These are phyloP conservation scores for Nemania bipapillata DNA, from an alignment of 2,329 filamentous ascomycete species.

Conservation along the genomic window DNA sequence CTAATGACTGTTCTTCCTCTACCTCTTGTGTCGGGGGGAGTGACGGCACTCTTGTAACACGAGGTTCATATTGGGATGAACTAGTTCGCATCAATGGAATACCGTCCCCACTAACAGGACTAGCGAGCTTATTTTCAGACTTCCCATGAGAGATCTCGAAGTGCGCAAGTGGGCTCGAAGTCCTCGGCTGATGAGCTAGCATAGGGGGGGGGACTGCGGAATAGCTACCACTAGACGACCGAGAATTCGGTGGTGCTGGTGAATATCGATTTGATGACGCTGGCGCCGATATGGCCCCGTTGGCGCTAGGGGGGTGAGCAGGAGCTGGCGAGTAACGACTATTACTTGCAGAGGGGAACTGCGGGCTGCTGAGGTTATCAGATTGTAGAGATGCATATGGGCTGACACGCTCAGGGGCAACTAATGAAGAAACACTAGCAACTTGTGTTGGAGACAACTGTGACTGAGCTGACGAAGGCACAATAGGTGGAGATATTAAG, in stretches of 20 bases:
- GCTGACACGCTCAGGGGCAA: constrained; percentile 63
- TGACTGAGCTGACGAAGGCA: constrained; percentile 37
- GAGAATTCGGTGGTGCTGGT: constrained; percentile 57
- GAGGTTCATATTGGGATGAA: constrained; percentile 65
- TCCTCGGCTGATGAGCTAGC: constrained; percentile 70
- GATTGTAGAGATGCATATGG: constrained; percentile 64
- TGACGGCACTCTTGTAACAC: constrained; percentile 65
- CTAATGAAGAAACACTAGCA: constrained; percentile 56
- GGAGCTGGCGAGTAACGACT: constrained; percentile 72
- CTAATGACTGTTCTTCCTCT: constrained; percentile 64
- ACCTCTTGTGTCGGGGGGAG: constrained; percentile 71
- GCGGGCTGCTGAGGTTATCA: constrained; percentile 48
- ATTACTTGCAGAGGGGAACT: constrained; percentile 50
- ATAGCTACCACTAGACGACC: constrained; percentile 57
- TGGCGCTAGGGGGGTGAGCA: constrained; percentile 54
- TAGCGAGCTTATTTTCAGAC: constrained; percentile 47
- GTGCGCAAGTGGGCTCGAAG: constrained; percentile 73
- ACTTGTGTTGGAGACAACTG: constrained; percentile 43
- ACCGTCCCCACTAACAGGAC: constrained; percentile 54
- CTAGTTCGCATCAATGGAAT: constrained; percentile 61
- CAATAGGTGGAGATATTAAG: constrained; percentile 40
- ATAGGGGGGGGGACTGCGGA: constrained; percentile 57
- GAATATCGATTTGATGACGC: constrained; percentile 65
- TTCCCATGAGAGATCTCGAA: constrained; percentile 65
- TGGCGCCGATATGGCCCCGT: constrained; percentile 54